Base-by-base conservation (phyloP, 73 alveolate genomes). In the Stentor roeselii region DNA sequence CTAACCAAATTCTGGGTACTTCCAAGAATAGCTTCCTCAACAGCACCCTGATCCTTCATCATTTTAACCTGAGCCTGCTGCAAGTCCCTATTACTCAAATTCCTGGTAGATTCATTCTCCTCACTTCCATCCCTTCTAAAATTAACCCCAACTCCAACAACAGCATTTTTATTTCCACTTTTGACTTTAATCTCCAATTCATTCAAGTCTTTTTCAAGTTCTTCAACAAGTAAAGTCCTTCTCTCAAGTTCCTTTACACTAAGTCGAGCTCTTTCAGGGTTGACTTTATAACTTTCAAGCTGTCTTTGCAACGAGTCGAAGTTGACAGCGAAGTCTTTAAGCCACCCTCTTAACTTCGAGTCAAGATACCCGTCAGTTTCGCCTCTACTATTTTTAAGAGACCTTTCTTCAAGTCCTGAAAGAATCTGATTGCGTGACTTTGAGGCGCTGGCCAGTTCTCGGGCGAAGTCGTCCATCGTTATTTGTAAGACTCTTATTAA, bases 101-200 rank as follows among this genome's bases (percentile, higher is more conserved):
- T 67, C 34, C 41, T 67, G 21, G 80, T 67, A 32, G 15, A 15
- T 32, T 0, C 0, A 67, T 21, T 67, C 34, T 67, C 80, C 2
- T 21, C n/a, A 2, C 50, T 30, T 15, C 80, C 41, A 30, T 67
- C 80, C 34, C 80, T 0, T 30, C 37, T n/a, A 34, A 67, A 67
- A 67, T 67, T 67, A 27, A 67, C 41, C 27, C 80, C 80, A 30
- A 67, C 80, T 2, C 80, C 80, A 21, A 40, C 80, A 15, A 11
- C 41, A 21, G 37, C 80, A 21, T 27, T n/a, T 67, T 67, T 67
- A 21, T 21, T 67, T n/a, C 80, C 80, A 21, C 21, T n/a, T 32
- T 32, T 67, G 41, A 32, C 37, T 67, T 67, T 67, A 21, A 11
- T 40, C 27, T 67, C 80, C 0, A 67, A 11, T 67, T 67, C 37